A percentile compares a stretch with the other conserved stretches of the same genome.
phyloP scores from a whole-genome alignment of 108 stramenopile genomes.

The Cyclotella kingstonii region DNA sequence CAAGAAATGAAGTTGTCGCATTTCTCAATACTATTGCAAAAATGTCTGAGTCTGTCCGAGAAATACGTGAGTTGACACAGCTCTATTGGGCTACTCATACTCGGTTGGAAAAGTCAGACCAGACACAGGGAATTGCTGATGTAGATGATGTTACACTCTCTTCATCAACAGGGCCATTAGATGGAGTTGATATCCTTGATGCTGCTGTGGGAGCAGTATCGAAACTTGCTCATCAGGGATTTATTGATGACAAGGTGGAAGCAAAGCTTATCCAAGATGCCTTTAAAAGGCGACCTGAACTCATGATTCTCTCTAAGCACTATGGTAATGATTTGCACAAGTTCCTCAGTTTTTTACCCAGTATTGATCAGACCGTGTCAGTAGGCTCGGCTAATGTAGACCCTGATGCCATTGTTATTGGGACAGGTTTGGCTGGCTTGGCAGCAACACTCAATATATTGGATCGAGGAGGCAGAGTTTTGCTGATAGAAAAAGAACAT shows the following conservation, averaged over 20 bases:
- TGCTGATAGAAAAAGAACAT: slow-evolving; percentile 87
- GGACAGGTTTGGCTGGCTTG: slow-evolving; percentile 89
- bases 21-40: slow-evolving; percentile 86
- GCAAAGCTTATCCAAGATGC: slow-evolving; percentile 65
- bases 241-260: slow-evolving; percentile 63
- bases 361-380: slow-evolving; percentile 42
- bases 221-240: slow-evolving; percentile 46
- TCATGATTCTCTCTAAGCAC: slow-evolving; percentile 78
- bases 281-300: slow-evolving; percentile 59
- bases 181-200: slow-evolving; percentile 56
- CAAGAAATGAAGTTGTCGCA: slow-evolving; percentile 89
- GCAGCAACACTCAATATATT: slow-evolving; percentile 82
- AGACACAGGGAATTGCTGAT: neutral
- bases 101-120: slow-evolving; percentile 46
- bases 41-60: slow-evolving; percentile 71
- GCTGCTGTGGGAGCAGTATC: slow-evolving; percentile 70
- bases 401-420: slow-evolving; percentile 90
- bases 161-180: slow-evolving; percentile 11
- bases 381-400: slow-evolving; percentile 15
- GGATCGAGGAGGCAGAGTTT: slow-evolving; percentile 82
- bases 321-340: slow-evolving; percentile 60
- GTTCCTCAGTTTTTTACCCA: slow-evolving; percentile 55
- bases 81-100: slow-evolving; percentile 66
- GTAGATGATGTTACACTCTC: neutral
- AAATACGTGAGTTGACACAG: slow-evolving; percentile 74